phyloP scores from a whole-genome alignment of 352 stramenopile species.

The Phytophthora foliorum region DNA sequence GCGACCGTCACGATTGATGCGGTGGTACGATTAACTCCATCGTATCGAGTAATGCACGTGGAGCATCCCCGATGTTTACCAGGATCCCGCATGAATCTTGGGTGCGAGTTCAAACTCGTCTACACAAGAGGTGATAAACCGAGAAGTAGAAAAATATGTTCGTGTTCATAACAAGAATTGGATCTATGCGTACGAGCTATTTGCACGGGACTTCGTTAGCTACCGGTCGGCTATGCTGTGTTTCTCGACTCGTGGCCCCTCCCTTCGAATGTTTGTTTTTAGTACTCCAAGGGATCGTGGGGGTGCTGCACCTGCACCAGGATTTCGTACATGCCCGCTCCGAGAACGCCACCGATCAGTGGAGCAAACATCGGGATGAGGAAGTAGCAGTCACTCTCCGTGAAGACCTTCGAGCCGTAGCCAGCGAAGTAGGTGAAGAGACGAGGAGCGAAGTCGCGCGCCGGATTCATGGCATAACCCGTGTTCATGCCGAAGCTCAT shows the following conservation, averaged over 20 bases:
- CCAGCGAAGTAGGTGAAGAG: constrained; percentile 58
- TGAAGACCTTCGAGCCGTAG: constrained; percentile 71
- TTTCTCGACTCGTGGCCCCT: constrained; percentile 14
- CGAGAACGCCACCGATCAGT: constrained; percentile 50
- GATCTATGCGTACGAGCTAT: constrained; percentile 31
- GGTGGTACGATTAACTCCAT: no score
- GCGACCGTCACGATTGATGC: no score
- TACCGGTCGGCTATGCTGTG: constrained; percentile 8
- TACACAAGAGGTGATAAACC: background rate
- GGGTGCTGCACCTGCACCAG: constrained; percentile 68
- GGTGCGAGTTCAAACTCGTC: no score
- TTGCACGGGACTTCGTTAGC: constrained; percentile 12
- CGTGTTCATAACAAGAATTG: constrained; percentile 17
- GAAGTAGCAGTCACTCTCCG: constrained; percentile 62
- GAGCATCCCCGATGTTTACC: constrained; percentile 16
- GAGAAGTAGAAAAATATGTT: background rate
- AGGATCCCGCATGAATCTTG: no score
- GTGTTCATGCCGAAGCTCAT: constrained; percentile 71
- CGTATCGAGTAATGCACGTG: no score
- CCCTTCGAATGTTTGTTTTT: background rate
- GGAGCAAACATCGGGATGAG: constrained; percentile 69
- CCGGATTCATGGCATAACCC: constrained; percentile 58
- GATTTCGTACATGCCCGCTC: constrained; percentile 57
- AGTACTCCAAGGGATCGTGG: constrained; percentile 26
- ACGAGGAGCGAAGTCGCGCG: constrained; percentile 52